Evolutionary conservation across 169 alveolate genomes (phyloP), one percentile per base, ranked within the genome.

Genomic region (Plasmodium vinckei): DNA sequence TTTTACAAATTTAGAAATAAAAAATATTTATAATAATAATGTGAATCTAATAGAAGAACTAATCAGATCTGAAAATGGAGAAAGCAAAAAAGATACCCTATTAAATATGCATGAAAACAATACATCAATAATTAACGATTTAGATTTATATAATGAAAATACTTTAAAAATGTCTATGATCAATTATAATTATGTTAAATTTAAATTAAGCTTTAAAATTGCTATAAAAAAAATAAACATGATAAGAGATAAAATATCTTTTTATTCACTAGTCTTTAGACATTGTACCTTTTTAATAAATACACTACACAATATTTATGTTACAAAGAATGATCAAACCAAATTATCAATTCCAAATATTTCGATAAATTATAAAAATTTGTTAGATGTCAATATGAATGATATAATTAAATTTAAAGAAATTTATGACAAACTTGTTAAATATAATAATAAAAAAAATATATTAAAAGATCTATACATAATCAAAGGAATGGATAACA

Each of bases 201-300:
- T 77, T 46, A 77, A 77, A 23, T 39, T 77, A 56, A 77, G 65
- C 39, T 77, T 77, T 25, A 77, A 64, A 51, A 77, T 77, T 46
- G 88, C 88, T 19, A 21, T 77, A 7, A 77, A 57, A 25, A 77
- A 77, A 63, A 77, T 77, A 63, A 77, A 61, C 7, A 27, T 5
- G 27, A 7, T 64, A 19, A 57, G 49, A 56, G 87, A 73, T 47
- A 7, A 39, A 6, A 19, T 12, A 10, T 77, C 88, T 13, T 77
- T 77, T 59, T 77, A 77, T 23, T 12, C 77, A 19, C 49, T 47
- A 46, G 59, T 77, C 4, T 77, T 63, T 57, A 77, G 53, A 15
- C 65, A 77, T 15, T 63, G 27, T 17, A 64, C 70, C 15, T 54
- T 49, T 17, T 21, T 77, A 25, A 49, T 77, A 63, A 77, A 57